Evolutionary conservation across 768 basidiomycete genomes (phyloP), one percentile per base, ranked within the genome.

Genomic region (Leccinum aurantiacum): DNA sequence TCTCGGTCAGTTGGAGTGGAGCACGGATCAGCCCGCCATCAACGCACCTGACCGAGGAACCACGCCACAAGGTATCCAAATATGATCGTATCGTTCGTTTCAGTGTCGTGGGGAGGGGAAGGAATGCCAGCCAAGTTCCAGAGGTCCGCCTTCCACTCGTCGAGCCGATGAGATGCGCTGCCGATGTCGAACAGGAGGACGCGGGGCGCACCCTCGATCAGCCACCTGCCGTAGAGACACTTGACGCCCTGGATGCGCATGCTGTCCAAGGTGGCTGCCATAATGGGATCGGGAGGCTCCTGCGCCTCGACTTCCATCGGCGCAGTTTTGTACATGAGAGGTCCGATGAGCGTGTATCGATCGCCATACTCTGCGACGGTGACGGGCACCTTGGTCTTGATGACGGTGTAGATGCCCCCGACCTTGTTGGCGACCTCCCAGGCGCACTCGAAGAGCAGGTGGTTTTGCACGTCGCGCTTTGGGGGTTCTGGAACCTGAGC

Each of bases 401-500:
- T 97, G 78, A 99, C 96, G 64, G 96, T 98, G 83, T 98, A 98
- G 76, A 98, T 98, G 62, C 96, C 96, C 67, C 95, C 96, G 75
- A 98, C 95, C 77, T 97, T 98, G 85, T 98, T 97, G 35, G 90
- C 95, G 68, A 97, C 95, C 78, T 97, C 95, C 95, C 95, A 98
- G 35, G 95, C 95, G 74, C 90, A 93, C 72, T 97, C 95, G 71
- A 97, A 97, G 70, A 97, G 89, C 35, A 93, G 69, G 51, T 91
- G 85, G 65, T 88, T 84, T 70, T 85, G 85, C 53, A 91, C 85
- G 75, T 92, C 90, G 77, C 92, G 89, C 61, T 79, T 80, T 29
- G 68, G 60, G 1, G 66, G 37, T 22, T 74, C 70, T 51, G 47
- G 13, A 9, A 2, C 22, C 22, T 22, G 22, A 22, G 41, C 22